Evolutionary conservation across 139 green algal genomes (phyloP).

Genomic region (Eudorina sp.): DNA sequence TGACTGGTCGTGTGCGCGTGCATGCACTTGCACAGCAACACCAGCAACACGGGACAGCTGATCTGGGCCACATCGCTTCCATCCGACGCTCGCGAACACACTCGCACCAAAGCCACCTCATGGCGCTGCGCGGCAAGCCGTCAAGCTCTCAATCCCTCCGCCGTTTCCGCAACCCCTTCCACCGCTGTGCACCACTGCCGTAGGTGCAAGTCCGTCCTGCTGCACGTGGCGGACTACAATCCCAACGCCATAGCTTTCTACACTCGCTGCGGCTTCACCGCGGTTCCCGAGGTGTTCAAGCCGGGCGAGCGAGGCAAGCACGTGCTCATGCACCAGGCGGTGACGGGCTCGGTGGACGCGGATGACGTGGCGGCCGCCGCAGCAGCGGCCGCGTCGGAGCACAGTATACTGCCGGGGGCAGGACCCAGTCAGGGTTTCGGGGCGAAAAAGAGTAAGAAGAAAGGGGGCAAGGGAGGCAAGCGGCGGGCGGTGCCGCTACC

Average conservation of each 20-base stretch:
- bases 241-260: slow-evolving; percentile 56
- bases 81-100: too few species aligned
- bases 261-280: slow-evolving; percentile 40
- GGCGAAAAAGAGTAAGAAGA: not conserved
- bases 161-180: too few species aligned
- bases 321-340: slow-evolving; percentile 27
- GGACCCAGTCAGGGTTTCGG: slow-evolving; percentile 6
- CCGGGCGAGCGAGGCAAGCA: slow-evolving; percentile 36
- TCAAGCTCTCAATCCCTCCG: too few species aligned
- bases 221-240: slow-evolving; percentile 64
- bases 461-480: slow-evolving; percentile 26
- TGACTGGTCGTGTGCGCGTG: too few species aligned
- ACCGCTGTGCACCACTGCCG: too few species aligned
- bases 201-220: slow-evolving; percentile 53
- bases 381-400: not conserved
- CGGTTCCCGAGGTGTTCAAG: not conserved
- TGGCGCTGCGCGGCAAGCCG: too few species aligned
- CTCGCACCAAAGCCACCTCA: too few species aligned
- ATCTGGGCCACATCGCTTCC: too few species aligned
- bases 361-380: not conserved
- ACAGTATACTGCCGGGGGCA: not conserved
- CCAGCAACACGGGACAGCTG: too few species aligned
- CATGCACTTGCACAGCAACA: too few species aligned
- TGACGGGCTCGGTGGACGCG: not conserved
- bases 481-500: slow-evolving; percentile 10